Conservation (phyloP, 2,329 filamentous ascomycete genomes). For the Penicillium corylophilum region DNA sequence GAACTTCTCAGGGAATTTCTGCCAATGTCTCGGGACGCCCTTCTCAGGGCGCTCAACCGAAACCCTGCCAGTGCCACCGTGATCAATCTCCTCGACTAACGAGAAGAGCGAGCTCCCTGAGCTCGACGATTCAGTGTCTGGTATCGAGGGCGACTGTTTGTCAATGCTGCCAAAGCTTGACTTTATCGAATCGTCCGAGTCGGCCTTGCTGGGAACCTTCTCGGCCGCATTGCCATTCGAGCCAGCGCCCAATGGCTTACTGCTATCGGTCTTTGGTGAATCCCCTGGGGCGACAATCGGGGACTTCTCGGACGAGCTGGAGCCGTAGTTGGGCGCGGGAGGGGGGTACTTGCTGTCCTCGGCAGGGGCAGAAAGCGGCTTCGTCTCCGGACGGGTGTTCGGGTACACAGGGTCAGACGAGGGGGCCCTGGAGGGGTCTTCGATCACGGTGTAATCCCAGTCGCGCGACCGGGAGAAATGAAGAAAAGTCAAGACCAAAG, state of each 20-base stretch:
- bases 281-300: constrained; percentile 4
- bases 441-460: constrained; percentile 27
- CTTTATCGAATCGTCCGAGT: background rate
- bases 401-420: constrained; percentile 6
- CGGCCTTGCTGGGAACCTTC: constrained; percentile 6
- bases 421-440: constrained; percentile 6
- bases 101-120: background rate
- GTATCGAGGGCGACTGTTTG: background rate
- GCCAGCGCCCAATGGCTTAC: background rate
- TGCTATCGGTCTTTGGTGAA: constrained; percentile 1
- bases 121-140: background rate
- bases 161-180: background rate
- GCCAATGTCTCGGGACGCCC: constrained; percentile 62
- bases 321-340: constrained; percentile 13
- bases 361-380: constrained; percentile 1
- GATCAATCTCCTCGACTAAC: constrained; percentile 25
- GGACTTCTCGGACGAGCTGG: constrained; percentile 11
- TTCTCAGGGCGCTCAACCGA: constrained; percentile 29
- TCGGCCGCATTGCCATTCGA: background rate
- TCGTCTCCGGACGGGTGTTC: constrained; percentile 6
- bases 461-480: constrained; percentile 51
- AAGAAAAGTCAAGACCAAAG: constrained; percentile 48
- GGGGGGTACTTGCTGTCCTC: constrained; percentile 15
- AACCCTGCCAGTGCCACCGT: constrained; percentile 35
- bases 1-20: constrained; percentile 71